Base-by-base conservation (phyloP, 345 rosid species). In the Gossypium ekmanianum region DNA sequence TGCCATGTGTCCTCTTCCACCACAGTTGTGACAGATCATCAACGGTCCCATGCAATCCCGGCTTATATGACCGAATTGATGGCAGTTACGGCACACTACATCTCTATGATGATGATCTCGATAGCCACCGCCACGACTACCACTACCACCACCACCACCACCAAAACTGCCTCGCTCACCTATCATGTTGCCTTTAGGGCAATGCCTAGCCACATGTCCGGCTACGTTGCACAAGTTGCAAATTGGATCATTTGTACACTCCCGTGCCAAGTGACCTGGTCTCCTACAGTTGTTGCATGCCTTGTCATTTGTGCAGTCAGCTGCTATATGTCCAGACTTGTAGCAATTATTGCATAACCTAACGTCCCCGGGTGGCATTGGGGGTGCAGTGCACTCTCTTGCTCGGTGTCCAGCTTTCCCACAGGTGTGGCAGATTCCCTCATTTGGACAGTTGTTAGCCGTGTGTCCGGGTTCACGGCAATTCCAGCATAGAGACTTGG, bases 251-350 rank as follows among this genome's bases (percentile, higher is more conserved):
- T 85, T 90, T 0, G 85, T 83, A 71, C 99, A 91, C 17, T 95
- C 99, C 7, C 97, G 94, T 57, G 98, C 97, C 63, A 93, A 75
- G 85, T 95, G 98, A 64, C 99, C 96, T 8, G 97, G 86, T 74
- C 87, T 91, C 88, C 97, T 87, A 76, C 99, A 95, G 81, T 93
- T 93, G 86, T 93, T 95, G 85, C 99, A 91, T 2, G 99, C 98
- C 83, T 88, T 95, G 77, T 91, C 97, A 68, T 95, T 93, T 61
- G 99, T 93, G 81, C 98, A 95, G 74, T 91, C 96, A 57, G 86
- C 94, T 0, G 91, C 90, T 62, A 95, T 84, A 82, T 93, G 99
- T 11, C 99, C 98, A 58, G 88, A 91, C 85, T 91, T 95, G 79
- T 88, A 95, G 88, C 98, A 95, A 86, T 95, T 93, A 83, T 93